Base-by-base conservation (phyloP, 2,329 filamentous ascomycete genomes). In the Alternaria atra region DNA sequence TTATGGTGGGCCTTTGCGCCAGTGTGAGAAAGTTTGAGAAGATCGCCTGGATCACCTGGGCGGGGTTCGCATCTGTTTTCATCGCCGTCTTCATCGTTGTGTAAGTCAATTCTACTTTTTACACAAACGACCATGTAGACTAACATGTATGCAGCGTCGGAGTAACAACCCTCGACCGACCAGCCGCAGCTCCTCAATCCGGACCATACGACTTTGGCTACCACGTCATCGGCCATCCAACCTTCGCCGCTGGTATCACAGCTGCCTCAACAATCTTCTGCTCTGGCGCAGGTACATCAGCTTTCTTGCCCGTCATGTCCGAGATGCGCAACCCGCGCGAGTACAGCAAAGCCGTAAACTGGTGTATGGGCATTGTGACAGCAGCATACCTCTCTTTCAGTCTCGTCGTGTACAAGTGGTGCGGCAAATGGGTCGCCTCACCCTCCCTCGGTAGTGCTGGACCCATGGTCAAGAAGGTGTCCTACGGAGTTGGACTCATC, bases 241-340 rank as follows among this genome's bases (percentile, higher is more conserved):
- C 80, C 20, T 90, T 90, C 69, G 83, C 84, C 0, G 83, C 82
- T 1, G 87, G 85, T 7, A 88, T 90, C 66, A 84, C 84, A 0
- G 85, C 87, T 4, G 65, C 39, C 0, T 81, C 82, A 2, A 87
- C 85, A 2, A 89, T 90, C 63, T 88, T 89, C 75, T 84, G 85
- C 58, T 86, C 86, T 2, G 84, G 82, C 6, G 85, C 87, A 0
- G 86, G 84, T 17, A 89, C 87, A 0, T 85, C 84, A 0, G 86
- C 86, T 2, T 90, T 89, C 69, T 77, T 90, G 2, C 86, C 87
- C 5, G 86, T 90, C 59, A 90, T 90, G 54, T 86, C 84, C 0
- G 89, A 90, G 77, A 90, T 90, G 87, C 80, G 62, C 29, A 80
- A 82, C 30, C 87, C 88, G 0, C 80, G 80, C 20, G 85, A 89